Base-by-base conservation (phyloP, 2,329 filamentous ascomycete genomes). In the Trichoderma sp. region DNA sequence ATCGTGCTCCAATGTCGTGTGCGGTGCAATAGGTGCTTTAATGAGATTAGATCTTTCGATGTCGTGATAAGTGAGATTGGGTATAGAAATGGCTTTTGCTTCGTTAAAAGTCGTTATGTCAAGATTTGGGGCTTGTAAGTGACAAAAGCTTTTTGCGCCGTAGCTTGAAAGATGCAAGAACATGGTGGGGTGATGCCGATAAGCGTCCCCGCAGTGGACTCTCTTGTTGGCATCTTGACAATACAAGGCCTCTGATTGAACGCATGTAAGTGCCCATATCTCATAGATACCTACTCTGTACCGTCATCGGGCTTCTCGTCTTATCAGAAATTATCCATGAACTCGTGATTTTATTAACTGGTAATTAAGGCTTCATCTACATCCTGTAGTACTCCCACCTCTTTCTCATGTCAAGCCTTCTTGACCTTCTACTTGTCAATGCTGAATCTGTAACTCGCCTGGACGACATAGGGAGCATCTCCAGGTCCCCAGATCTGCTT, bases 401-500 rank as follows among this genome's bases (percentile, higher is more conserved):
- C n/a, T 37, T 24, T 18, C 43, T 63, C 28, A 11, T n/a, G 5
- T 54, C 51, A 54, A 49, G 7, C 8, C 4, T 24, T 24, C 46
- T 5, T 49, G 21, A 28, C 14, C 26, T 37, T 43, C 51, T 66
- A 46, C 37, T 28, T 37, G 21, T 66, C 64, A 37, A 88, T 79
- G 73, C 83, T 86, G 74, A 91, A 91, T 66, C 79, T 79, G 76
- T 90, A 90, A 72, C 82, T 86, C 4, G 88, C 88, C 79, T 88
- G 83, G 71, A 90, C 79, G n/a, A 87, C 83, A 75, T 88, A 90
- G 3, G 87, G 86, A 70, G 85, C 85, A 66, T 82, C 87, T 10
- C 84, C 87, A 0, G 89, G 89, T 34, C 80, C 83, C 74, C 81
- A 90, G 70, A 91, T 81, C 75, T 90, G 88, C 80, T 85, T 89